These are phyloP conservation scores for Leishmania arabica DNA, from an alignment of 208 protist genomes.

Conservation along the genomic window DNA sequence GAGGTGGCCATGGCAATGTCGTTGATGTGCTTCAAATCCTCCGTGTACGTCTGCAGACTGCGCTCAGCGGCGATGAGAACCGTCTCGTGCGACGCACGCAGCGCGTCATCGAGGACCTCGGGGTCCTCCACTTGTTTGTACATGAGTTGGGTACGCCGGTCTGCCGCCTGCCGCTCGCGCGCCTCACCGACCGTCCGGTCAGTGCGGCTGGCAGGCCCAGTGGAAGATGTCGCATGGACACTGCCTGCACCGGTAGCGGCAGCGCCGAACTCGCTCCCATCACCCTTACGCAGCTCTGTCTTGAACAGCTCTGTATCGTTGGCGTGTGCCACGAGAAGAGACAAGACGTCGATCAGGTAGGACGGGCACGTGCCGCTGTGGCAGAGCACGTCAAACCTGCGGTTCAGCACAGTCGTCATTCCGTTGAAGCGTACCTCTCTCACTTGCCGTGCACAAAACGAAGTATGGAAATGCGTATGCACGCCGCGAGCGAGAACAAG, in stretches of 20 bases:
- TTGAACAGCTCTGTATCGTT: conserved; percentile 85
- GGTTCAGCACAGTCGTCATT: conserved; percentile 62
- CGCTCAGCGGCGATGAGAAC: conserved; percentile 59
- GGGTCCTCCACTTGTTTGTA: conserved; percentile 31
- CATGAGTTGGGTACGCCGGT: conserved; percentile 29
- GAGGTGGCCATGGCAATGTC: conserved; percentile 62
- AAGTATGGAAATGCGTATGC: background rate
- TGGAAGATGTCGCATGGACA: background rate
- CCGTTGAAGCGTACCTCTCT: background rate
- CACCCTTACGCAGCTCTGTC: conserved; percentile 40
- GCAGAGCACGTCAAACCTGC: conserved; percentile 67
- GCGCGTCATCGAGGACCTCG: conserved; percentile 33
- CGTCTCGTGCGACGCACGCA: conserved; percentile 42
- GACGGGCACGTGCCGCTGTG: conserved; percentile 64
- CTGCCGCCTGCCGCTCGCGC: conserved; percentile 20
- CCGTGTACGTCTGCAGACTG: conserved; percentile 58
- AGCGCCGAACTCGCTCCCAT: background rate
- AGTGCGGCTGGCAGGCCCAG: background rate
- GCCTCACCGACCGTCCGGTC: background rate
- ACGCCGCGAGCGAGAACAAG: background rate
- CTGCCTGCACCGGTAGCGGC: background rate
- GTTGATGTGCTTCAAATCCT: conserved; percentile 62
- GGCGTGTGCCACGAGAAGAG: conserved; percentile 73
- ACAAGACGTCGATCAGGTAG: conserved; percentile 74
- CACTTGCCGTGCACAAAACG: background rate